phyloP scores from a whole-genome alignment of 1,284 basidiomycete species.

The Singerocomus inundabilis region DNA sequence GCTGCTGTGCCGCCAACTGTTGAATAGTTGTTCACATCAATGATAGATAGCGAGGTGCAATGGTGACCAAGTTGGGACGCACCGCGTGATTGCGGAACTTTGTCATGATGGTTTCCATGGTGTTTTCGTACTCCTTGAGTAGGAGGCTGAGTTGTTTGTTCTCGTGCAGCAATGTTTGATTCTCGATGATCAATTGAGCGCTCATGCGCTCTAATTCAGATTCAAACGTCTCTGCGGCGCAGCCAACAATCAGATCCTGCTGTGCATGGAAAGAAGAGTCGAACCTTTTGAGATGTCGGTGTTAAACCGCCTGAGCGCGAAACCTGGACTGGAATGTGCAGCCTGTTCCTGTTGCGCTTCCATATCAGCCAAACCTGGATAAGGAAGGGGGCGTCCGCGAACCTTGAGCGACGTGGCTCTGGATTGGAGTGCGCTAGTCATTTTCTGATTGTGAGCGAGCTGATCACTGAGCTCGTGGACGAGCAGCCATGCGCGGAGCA shows the following conservation, averaged over 20 bases:
- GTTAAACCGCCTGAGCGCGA: slow-evolving; percentile 86
- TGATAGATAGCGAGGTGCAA: not conserved
- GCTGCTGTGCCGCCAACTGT: slow-evolving; percentile 83
- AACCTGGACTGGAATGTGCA: slow-evolving; percentile 75
- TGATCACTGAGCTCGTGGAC: slow-evolving; percentile 85
- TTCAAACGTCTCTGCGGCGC: slow-evolving; percentile 78
- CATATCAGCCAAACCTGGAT: slow-evolving; percentile 4
- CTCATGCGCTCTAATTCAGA: slow-evolving; percentile 90
- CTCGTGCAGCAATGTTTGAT: slow-evolving; percentile 88
- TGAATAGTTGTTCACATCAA: not conserved
- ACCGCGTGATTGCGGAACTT: slow-evolving; percentile 94
- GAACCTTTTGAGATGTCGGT: slow-evolving; percentile 87
- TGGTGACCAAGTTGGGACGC: slow-evolving; percentile 36
- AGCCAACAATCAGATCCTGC: slow-evolving; percentile 6
- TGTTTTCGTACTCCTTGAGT: slow-evolving; percentile 92
- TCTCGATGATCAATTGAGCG: slow-evolving; percentile 90
- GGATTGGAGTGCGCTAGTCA: slow-evolving; percentile 69
- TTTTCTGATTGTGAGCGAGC: slow-evolving; percentile 81
- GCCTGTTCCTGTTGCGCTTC: slow-evolving; percentile 64
- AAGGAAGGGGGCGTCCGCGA: slow-evolving; percentile 19
- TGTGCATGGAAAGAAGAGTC: slow-evolving; percentile 16
- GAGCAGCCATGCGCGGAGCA: slow-evolving; percentile 74
- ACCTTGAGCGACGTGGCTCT: slow-evolving; percentile 85
- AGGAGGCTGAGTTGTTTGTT: slow-evolving; percentile 90
- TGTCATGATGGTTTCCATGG: slow-evolving; percentile 94